A percentile compares a stretch with the other conserved stretches of the same genome.
Evolutionary conservation across 352 stramenopile genomes (phyloP).

Genomic region (Phytopythium vexans): DNA sequence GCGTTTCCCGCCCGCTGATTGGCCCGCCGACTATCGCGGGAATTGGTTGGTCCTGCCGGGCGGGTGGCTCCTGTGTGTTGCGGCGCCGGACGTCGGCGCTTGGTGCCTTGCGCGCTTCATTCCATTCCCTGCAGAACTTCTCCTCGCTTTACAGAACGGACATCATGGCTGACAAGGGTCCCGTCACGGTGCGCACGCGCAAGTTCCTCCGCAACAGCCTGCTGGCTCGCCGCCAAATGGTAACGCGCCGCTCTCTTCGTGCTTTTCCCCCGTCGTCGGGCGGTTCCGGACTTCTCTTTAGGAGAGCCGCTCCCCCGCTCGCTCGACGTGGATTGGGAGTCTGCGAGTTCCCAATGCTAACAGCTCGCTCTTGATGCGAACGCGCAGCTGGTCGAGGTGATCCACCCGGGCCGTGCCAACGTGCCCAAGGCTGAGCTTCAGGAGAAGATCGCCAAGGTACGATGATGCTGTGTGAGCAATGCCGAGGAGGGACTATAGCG

Average conservation of each 20-base stretch:
- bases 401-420: slow-evolving; percentile 97
- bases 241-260: slow-evolving; percentile 35
- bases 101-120: slow-evolving; percentile 14
- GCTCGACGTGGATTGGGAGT: no score
- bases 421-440: slow-evolving; percentile 97
- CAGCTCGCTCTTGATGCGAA: not conserved
- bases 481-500: slow-evolving; percentile 1
- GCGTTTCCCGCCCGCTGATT: slow-evolving; percentile 6
- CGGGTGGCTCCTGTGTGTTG: slow-evolving; percentile 11
- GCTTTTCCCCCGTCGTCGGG: not conserved
- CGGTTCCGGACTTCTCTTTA: not conserved
- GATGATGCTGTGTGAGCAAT: slow-evolving; percentile 4
- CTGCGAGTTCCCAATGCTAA: slow-evolving; percentile 1
- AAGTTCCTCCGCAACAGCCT: slow-evolving; percentile 99
- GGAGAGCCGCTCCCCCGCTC: no score
- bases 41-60: slow-evolving; percentile 81
- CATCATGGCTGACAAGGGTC: slow-evolving; percentile 90
- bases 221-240: slow-evolving; percentile 96
- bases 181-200: slow-evolving; percentile 97
- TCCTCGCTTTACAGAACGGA: slow-evolving; percentile 50
- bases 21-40: slow-evolving; percentile 3
- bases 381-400: slow-evolving; percentile 95
- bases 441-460: slow-evolving; percentile 96
- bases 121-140: slow-evolving; percentile 73
- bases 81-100: slow-evolving; percentile 2